Conservation (phyloP, 2,329 filamentous ascomycete genomes). For the Diaporthe sp. region DNA sequence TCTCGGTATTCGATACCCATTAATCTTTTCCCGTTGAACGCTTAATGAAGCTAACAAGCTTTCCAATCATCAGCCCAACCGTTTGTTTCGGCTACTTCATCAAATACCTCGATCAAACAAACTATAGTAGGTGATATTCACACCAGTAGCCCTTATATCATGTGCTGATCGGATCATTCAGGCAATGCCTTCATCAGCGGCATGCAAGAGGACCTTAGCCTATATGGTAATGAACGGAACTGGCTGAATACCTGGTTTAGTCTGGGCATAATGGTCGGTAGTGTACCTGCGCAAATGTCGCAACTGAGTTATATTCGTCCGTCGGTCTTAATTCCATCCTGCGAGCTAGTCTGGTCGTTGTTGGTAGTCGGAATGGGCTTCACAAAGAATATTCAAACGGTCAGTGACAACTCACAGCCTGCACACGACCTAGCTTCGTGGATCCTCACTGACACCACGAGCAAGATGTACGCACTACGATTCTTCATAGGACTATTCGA, state of each 20-base stretch:
- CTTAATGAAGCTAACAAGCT: not conserved
- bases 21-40: not conserved
- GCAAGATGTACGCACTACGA: not conserved
- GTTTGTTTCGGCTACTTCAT: not conserved
- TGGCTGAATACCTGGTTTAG: not conserved
- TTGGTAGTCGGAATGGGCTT: not conserved
- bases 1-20: rapidly evolving
- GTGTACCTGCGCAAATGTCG: not conserved
- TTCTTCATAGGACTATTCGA: not conserved
- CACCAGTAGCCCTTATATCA: not conserved
- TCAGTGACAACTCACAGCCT: not conserved
- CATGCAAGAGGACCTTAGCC: not conserved
- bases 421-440: too few relatives aligned
- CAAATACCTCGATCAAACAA: not conserved
- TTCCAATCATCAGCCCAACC: not conserved
- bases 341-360: not conserved
- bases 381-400: not conserved
- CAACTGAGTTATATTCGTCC: not conserved
- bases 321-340: not conserved
- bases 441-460: not conserved
- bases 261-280: not conserved
- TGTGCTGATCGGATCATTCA: not conserved
- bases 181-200: not conserved
- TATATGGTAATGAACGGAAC: not conserved
- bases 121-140: not conserved